phyloP scores from a whole-genome alignment of 306 rosid genomes.

The Alnus glutinosa region DNA sequence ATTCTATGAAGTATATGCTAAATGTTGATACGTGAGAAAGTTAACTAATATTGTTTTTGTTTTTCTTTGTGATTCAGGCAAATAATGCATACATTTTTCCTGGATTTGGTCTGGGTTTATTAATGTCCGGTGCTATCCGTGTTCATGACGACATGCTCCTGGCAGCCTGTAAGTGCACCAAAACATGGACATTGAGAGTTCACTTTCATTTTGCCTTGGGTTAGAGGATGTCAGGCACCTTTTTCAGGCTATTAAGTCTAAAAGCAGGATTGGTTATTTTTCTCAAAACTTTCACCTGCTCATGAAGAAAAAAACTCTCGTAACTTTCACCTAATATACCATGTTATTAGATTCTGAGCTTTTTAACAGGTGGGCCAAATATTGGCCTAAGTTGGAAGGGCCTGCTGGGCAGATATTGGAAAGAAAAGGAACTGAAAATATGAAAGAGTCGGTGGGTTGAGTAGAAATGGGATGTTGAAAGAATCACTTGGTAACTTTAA shows the following conservation, averaged over 20 bases:
- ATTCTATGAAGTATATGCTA: slow-evolving; percentile 7
- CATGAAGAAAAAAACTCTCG: background rate
- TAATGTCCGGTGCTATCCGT: slow-evolving; percentile 90
- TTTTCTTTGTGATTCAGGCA: slow-evolving; percentile 49
- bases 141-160: slow-evolving; percentile 90
- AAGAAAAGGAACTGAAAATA: background rate
- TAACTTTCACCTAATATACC: background rate
- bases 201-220: slow-evolving; percentile 3
- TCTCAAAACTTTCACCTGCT: background rate
- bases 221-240: background rate
- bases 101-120: slow-evolving; percentile 85
- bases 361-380: background rate
- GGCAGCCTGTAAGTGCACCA: slow-evolving; percentile 81
- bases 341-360: background rate
- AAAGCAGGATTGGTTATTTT: background rate
- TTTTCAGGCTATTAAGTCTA: background rate
- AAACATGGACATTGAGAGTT: background rate
- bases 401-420: too few species aligned
- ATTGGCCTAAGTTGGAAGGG: background rate
- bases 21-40: background rate
- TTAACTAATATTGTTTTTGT: slow-evolving; percentile 22
- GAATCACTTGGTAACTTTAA: background rate
- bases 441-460: background rate
- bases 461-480: background rate
- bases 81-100: slow-evolving; percentile 97